A percentile compares a stretch with the other conserved stretches of the same genome.
phyloP scores from a whole-genome alignment of 257 asterid species.

The Voacanga thouarsii region DNA sequence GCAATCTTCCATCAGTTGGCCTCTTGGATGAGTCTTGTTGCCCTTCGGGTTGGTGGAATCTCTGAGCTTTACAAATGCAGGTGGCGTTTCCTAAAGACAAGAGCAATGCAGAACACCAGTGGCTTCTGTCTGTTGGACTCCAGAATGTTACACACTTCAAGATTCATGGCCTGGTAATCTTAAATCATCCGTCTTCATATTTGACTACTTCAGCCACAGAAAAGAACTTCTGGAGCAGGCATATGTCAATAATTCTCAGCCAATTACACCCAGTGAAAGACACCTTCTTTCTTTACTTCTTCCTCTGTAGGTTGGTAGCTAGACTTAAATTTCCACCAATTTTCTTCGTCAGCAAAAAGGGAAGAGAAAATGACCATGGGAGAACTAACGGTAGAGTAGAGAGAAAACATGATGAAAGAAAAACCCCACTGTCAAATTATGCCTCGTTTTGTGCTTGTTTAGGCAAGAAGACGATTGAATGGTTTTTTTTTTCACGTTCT shows the following conservation, averaged over 20 bases:
- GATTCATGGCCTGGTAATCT: neutral
- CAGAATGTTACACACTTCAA: neutral
- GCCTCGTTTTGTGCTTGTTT: neutral
- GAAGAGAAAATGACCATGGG: neutral
- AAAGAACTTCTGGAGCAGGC: neutral
- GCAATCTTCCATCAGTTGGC: constrained; percentile 45
- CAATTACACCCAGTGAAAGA: neutral
- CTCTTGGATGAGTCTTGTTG: constrained; percentile 40
- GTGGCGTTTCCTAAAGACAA: neutral
- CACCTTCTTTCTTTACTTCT: neutral
- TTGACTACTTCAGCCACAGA: neutral
- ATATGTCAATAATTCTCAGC: neutral
- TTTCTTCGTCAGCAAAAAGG: neutral
- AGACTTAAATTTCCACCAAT: neutral
- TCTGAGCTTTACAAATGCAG: neutral
- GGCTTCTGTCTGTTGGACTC: neutral
- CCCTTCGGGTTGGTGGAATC: constrained; percentile 46
- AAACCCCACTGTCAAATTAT: neutral
- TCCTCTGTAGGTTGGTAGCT: neutral
- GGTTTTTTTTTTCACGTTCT: no score
- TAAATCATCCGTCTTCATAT: neutral
- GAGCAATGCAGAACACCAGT: neutral
- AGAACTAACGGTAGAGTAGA: neutral
- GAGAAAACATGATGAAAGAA: neutral
- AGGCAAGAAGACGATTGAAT: no score